Percentiles rank a stretch among this genome's conserved stretches.
These are phyloP conservation scores for Yamadazyma olivae DNA, from an alignment of 805 yeast genomes.

Conservation along the genomic window DNA sequence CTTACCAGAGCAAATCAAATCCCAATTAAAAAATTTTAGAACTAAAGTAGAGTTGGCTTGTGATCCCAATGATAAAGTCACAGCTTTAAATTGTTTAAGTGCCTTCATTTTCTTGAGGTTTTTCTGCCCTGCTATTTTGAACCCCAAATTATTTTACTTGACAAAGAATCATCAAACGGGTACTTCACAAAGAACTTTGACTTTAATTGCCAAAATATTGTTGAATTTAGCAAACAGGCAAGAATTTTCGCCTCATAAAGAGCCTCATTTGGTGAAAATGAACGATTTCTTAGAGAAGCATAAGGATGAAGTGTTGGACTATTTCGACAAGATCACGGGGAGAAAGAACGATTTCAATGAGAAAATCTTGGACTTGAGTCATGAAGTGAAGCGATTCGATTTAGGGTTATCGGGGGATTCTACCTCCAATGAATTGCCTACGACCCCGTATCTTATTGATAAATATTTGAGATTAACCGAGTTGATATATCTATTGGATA, in stretches of 20 bases:
- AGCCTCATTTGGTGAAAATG: conserved; percentile 71
- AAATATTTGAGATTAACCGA: conserved; percentile 60
- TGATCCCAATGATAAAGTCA: conserved; percentile 50
- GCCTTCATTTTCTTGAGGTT: conserved; percentile 73
- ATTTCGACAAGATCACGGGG: conserved; percentile 69
- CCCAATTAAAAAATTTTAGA: conserved; percentile 61
- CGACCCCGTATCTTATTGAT: conserved; percentile 67
- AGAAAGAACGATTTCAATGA: conserved; percentile 64
- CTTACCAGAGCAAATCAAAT: conserved; percentile 65
- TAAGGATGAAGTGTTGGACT: conserved; percentile 57
- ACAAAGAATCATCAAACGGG: conserved; percentile 71
- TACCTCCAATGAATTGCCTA: conserved; percentile 57
- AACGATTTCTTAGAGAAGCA: conserved; percentile 65
- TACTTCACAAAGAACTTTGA: conserved; percentile 69
- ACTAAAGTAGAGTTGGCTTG: conserved; percentile 60
- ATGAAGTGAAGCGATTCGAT: conserved; percentile 55
- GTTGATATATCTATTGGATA: conserved; percentile 46
- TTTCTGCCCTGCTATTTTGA: conserved; percentile 79
- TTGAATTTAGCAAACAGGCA: conserved; percentile 78
- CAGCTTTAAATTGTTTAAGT: conserved; percentile 69
- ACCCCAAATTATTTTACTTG: conserved; percentile 81
- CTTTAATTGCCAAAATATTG: conserved; percentile 75
- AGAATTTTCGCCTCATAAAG: conserved; percentile 72
- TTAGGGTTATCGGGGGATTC: conserved; percentile 50
- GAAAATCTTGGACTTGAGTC: conserved; percentile 53